These are phyloP conservation scores for Backusella morwellensis DNA, from an alignment of 192 early-diverging fungal genomes.

Conservation along the genomic window DNA sequence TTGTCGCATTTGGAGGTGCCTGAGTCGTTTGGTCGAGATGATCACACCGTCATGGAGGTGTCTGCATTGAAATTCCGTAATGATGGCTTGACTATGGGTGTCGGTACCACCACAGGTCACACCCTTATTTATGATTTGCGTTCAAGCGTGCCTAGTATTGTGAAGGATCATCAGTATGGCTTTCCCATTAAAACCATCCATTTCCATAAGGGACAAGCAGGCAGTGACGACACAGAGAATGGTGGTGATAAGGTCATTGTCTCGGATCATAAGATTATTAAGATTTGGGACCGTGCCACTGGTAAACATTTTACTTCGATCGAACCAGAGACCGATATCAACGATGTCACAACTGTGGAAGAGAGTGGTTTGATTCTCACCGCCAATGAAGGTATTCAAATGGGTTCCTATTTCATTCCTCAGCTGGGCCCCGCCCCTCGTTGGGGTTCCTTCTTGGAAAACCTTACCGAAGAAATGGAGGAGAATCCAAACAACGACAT, in stretches of 20 bases:
- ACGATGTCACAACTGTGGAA: slow-evolving; percentile 84
- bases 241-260: slow-evolving; percentile 73
- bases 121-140: slow-evolving; percentile 93
- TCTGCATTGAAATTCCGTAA: slow-evolving; percentile 76
- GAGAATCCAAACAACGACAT: slow-evolving; percentile 81
- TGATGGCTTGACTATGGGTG: slow-evolving; percentile 84
- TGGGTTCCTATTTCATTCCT: slow-evolving; percentile 92
- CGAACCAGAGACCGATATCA: slow-evolving; percentile 89
- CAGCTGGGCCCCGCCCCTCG: slow-evolving; percentile 87
- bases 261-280: slow-evolving; percentile 88
- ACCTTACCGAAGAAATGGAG: slow-evolving; percentile 92
- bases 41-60: slow-evolving; percentile 54
- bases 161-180: slow-evolving; percentile 99
- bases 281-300: slow-evolving; percentile 87
- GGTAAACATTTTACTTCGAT: slow-evolving; percentile 90
- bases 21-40: slow-evolving; percentile 21
- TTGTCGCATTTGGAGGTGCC: slow-evolving; percentile 52
- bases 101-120: slow-evolving; percentile 91
- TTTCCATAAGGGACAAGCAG: slow-evolving; percentile 67
- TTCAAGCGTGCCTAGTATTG: slow-evolving; percentile 71
- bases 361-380: slow-evolving; percentile 86
- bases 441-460: slow-evolving; percentile 95
- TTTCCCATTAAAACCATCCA: slow-evolving; percentile 84
- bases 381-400: slow-evolving; percentile 91
- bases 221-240: slow-evolving; percentile 42